Evolutionary conservation across 2,329 filamentous ascomycete genomes (phyloP), one percentile per base, ranked within the genome.

Genomic region (Cryoendolithus antarcticus): DNA sequence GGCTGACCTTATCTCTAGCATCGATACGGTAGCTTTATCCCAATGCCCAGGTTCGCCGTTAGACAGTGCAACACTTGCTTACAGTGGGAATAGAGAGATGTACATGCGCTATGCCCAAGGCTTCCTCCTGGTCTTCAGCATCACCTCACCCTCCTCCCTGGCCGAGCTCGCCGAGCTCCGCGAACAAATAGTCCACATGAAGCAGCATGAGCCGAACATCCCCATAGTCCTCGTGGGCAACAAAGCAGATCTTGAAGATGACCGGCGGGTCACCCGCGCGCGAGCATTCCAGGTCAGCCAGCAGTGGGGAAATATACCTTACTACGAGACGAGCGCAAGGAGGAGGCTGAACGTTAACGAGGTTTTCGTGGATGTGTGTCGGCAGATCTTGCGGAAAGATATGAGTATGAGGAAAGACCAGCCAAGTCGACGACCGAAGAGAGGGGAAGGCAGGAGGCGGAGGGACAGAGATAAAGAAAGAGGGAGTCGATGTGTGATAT

Each of bases 91-190:
- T 34, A 74, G 83, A 56, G 84, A 91, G 58, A 70, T 89, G 34
- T 91, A 93, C 67, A 93, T 94, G 84, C 91, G 91, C 59, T 84
- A 86, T 30, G 86, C 86, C 40, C 85, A 93, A 63, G 86, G 86
- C 0, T 94, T 94, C 59, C 74, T 94, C 40, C 72, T 94, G 30
- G 86, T 93, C 42, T 94, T 93, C 65, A 89, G 82, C 62, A 93
- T 93, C 56, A 89, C 85, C 11, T 91, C 84, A 45, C 70, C 74
- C 44, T 83, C 83, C 28, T 93, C 85, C n/a, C 70, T 94, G 31
- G 74, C 78, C 51, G 86, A 94, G 61, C 73, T 94, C 24, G 72
- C 76, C 50, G 80, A 83, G 51, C 71, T 94, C 32, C 80, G 85
- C 37, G 85, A 93, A 55, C 85, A 93, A 62, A 93, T 94, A 47